Evolutionary conservation across 2,329 filamentous ascomycete genomes (phyloP), one percentile per base, ranked within the genome.

Genomic region (Calonectria fujianensis): DNA sequence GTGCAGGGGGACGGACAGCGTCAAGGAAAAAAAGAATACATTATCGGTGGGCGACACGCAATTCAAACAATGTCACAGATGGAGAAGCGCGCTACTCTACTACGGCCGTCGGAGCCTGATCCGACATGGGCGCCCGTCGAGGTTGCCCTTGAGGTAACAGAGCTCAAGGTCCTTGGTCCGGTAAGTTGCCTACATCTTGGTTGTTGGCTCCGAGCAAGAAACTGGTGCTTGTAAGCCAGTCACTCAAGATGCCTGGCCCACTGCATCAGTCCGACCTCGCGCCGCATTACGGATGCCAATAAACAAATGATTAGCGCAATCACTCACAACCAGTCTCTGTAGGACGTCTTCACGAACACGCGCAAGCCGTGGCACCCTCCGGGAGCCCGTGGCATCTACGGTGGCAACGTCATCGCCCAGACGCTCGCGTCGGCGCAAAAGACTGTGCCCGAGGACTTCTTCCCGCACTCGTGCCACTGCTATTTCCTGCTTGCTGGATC

Each of bases 401-500:
- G 97, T 83, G 96, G 96, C 78, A 93, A 94, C 72, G 96, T 97
- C 48, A 98, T 99, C 80, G 96, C 96, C 63, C 96, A 98, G 89
- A 96, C 91, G 82, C 93, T 98, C 32, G 91, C 94, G 59, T 95
- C 97, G 2, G 97, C 95, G 31, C 96, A 98, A 85, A 92, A 93
- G 82, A 99, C 97, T 11, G 95, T 99, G 2, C 93, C 94, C 0
- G 84, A 88, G 32, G 89, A 94, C 83, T 98, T 98, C 85, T 91
- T 93, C 74, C 92, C 97, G 65, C 97, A 99, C 88, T 96, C 94
- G 83, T 98, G 98, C 94, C 97, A 99, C 90, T 98, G 97, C 91
- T 99, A 98, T 88, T 99, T 99, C 85, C 93, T 99, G 41, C 92
- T 98, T 2, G 96, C 96, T 6, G 97, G 97, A 35, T 94, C 96